Conservation (phyloP, 2,329 filamentous ascomycete genomes). For the Sclerotiophoma versabilis region DNA sequence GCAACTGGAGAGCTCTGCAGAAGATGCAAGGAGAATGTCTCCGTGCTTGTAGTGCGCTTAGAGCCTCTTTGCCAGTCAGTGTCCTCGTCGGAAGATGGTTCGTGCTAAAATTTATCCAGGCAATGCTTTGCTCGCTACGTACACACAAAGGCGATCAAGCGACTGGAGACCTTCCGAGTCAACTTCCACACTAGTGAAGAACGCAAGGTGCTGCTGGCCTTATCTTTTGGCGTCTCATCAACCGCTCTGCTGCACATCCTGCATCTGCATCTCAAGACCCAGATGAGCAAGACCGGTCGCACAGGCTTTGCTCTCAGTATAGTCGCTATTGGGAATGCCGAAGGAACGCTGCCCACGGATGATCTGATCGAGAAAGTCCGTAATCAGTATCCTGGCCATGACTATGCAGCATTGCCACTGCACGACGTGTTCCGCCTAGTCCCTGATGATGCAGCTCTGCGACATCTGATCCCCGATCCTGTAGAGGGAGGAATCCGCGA, state of each 20-base stretch:
- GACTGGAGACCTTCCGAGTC: conserved; percentile 71
- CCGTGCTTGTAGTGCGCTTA: conserved; percentile 62
- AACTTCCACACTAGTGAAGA: conserved; percentile 54
- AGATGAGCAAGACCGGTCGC: conserved; percentile 69
- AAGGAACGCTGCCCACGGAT: conserved; percentile 10
- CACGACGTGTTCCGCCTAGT: conserved; percentile 58
- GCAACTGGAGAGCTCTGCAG: conserved; percentile 54
- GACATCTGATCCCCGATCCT: conserved; percentile 23
- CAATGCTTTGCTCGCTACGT: conserved; percentile 82
- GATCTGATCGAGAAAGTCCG: conserved; percentile 52
- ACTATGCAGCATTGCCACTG: conserved; percentile 69
- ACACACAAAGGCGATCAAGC: conserved; percentile 79
- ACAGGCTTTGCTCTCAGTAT: conserved; percentile 72
- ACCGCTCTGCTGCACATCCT: conserved; percentile 78
- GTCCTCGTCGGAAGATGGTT: neutral
- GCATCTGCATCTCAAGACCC: conserved; percentile 70
- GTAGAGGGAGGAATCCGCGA: neutral
- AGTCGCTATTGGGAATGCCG: conserved; percentile 53
- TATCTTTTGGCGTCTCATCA: conserved; percentile 86
- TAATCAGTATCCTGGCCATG: conserved; percentile 69
- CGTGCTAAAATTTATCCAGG: conserved; percentile 52
- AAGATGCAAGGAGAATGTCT: conserved; percentile 62
- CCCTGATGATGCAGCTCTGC: conserved; percentile 31
- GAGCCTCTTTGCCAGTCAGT: conserved; percentile 67
- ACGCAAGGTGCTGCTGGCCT: conserved; percentile 72